Conservation (phyloP, 1,139 yeast species). For the Magnusiomyces ingens region DNA sequence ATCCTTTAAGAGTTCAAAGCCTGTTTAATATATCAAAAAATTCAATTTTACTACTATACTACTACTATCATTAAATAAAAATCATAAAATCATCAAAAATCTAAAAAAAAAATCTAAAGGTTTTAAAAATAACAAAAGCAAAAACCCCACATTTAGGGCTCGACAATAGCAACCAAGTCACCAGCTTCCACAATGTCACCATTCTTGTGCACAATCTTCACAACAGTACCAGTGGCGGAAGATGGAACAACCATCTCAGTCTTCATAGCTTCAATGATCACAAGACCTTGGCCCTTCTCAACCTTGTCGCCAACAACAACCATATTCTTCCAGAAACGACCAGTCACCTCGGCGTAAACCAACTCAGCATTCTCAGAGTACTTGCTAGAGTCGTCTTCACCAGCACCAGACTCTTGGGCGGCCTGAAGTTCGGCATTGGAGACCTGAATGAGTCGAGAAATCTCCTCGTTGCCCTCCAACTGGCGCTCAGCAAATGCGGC, state of each 20-base stretch:
- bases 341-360: constrained; percentile 90
- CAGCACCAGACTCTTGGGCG: constrained; percentile 37
- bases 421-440: constrained; percentile 71
- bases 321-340: constrained; percentile 92
- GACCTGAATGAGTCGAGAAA: constrained; percentile 72
- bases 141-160: constrained; percentile 22
- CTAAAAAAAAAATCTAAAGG: not conserved
- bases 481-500: constrained; percentile 60
- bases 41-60: not conserved
- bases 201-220: constrained; percentile 66
- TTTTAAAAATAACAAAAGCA: not conserved
- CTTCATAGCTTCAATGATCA: constrained; percentile 96
- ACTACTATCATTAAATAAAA: not conserved
- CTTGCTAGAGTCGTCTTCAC: constrained; percentile 24
- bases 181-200: constrained; percentile 96
- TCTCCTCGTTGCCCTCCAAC: constrained; percentile 79
- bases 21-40: too few species aligned
- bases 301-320: constrained; percentile 77
- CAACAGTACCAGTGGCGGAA: constrained; percentile 66
- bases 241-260: constrained; percentile 89
- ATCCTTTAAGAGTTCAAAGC: too few species aligned
- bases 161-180: constrained; percentile 77
- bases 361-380: constrained; percentile 71
- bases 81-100: not conserved
- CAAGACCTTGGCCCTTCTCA: constrained; percentile 65